A percentile compares a stretch with the other conserved stretches of the same genome.
phyloP scores from a whole-genome alignment of 2,329 filamentous ascomycete species.

The Diplocarpon rosae region DNA sequence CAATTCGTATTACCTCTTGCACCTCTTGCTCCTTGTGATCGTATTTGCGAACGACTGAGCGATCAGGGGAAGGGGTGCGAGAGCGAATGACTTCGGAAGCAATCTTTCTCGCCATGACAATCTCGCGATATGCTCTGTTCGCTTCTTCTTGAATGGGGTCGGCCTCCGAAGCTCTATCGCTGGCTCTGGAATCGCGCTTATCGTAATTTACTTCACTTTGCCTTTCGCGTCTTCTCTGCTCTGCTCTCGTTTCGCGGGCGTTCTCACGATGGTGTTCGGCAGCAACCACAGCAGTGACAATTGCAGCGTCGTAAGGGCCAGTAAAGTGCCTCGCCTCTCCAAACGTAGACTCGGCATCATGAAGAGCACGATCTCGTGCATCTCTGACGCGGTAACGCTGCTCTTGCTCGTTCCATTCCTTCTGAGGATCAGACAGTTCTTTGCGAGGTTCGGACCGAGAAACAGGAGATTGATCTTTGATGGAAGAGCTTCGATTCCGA shows the following conservation, averaged over 20 bases:
- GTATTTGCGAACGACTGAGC: slow-evolving; percentile 46
- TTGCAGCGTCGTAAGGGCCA: slow-evolving; percentile 35
- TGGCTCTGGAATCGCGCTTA: slow-evolving; percentile 18
- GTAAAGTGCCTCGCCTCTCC: slow-evolving; percentile 38
- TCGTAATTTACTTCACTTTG: slow-evolving; percentile 23
- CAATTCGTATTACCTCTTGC: slow-evolving; percentile 34
- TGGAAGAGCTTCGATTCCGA: slow-evolving; percentile 20
- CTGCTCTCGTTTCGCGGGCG: slow-evolving; percentile 22
- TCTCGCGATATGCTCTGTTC: slow-evolving; percentile 46
- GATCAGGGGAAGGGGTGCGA: slow-evolving; percentile 39
- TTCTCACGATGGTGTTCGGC: slow-evolving; percentile 26
- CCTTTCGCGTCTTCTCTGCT: slow-evolving; percentile 30
- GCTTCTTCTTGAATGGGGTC: slow-evolving; percentile 46
- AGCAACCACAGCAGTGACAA: slow-evolving; percentile 37
- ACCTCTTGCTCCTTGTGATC: slow-evolving; percentile 27
- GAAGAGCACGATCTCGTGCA: slow-evolving; percentile 21
- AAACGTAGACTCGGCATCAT: slow-evolving; percentile 34
- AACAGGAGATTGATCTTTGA: slow-evolving; percentile 14
- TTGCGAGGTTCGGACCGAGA: slow-evolving; percentile 11
- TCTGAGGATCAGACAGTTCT: slow-evolving; percentile 5
- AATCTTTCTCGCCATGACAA: slow-evolving; percentile 41
- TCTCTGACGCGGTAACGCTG: slow-evolving; percentile 8
- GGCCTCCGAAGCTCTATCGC: slow-evolving; percentile 9
- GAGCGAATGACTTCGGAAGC: slow-evolving; percentile 41
- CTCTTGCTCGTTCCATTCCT: slow-evolving; percentile 11